A percentile compares a stretch with the other conserved stretches of the same genome.
Evolutionary conservation across 2,329 filamentous ascomycete species (phyloP).

Genomic region (Neofusicoccum sp.): DNA sequence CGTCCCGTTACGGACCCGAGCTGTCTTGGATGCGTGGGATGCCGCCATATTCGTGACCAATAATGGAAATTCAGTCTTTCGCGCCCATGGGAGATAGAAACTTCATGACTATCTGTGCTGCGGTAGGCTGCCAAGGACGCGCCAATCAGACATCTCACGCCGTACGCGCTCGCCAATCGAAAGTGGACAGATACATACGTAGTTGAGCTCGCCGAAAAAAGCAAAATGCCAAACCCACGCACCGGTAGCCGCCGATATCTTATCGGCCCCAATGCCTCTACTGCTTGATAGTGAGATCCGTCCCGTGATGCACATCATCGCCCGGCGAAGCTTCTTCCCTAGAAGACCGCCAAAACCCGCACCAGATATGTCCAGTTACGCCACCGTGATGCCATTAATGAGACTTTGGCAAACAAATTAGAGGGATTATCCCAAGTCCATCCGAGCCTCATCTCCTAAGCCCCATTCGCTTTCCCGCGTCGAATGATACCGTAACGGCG

Average conservation of each 20-base stretch:
- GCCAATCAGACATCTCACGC: neutral
- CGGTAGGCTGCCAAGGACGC: neutral
- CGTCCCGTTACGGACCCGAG: neutral
- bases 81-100: neutral
- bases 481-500: slow-evolving; percentile 50
- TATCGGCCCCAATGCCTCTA: neutral
- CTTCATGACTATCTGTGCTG: neutral
- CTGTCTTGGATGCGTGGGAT: neutral
- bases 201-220: neutral
- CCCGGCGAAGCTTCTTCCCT: neutral
- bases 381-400: neutral
- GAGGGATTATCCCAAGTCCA: slow-evolving; percentile 68
- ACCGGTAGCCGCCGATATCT: neutral
- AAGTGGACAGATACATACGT: neutral
- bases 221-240: slow-evolving; percentile 1
- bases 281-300: neutral
- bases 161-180: neutral
- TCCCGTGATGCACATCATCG: neutral
- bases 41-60: neutral
- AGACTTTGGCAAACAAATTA: neutral
- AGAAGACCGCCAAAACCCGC: neutral
- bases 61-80: neutral
- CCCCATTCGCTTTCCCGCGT: slow-evolving; percentile 63
- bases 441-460: slow-evolving; percentile 78
- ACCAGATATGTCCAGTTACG: neutral